Evolutionary conservation across 2,329 filamentous ascomycete species (phyloP).

Genomic region (Xylaria sp.): DNA sequence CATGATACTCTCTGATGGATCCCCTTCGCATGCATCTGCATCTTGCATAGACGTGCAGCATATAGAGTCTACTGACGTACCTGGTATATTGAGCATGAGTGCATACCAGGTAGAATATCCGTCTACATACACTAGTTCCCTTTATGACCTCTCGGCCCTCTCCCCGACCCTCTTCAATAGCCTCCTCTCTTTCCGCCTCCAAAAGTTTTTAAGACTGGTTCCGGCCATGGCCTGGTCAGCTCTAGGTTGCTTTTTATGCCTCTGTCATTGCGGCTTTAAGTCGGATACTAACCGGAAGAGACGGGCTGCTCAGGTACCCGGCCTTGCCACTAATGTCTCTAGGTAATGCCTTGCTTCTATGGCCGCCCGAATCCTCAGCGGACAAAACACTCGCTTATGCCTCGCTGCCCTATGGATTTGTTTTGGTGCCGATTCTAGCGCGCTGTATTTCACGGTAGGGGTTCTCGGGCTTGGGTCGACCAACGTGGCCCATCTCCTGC

Average conservation of each 20-base stretch:
- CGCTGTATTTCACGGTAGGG: slow-evolving; percentile 15
- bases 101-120: background rate
- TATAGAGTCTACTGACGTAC: background rate
- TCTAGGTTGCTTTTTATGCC: background rate
- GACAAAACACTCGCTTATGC: slow-evolving; percentile 4
- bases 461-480: background rate
- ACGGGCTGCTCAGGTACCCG: slow-evolving; percentile 1
- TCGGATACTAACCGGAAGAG: too few species aligned
- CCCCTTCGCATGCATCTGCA: slow-evolving; percentile 5
- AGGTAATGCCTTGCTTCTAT: slow-evolving; percentile 10
- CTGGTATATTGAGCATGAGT: background rate
- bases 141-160: background rate
- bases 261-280: slow-evolving; percentile 6
- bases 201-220: background rate
- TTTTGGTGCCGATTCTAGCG: slow-evolving; percentile 17
- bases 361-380: slow-evolving; percentile 3
- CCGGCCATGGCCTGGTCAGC: slow-evolving; percentile 1
- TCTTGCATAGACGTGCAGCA: background rate
- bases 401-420: background rate
- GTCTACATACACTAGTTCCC: background rate
- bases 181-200: background rate
- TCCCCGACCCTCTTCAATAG: background rate
- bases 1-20: background rate
- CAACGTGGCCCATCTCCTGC: slow-evolving; percentile 20
- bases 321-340: background rate